These are phyloP conservation scores for Aspergillus quadrilineatus DNA, from an alignment of 2,329 filamentous ascomycete species.

Conservation along the genomic window DNA sequence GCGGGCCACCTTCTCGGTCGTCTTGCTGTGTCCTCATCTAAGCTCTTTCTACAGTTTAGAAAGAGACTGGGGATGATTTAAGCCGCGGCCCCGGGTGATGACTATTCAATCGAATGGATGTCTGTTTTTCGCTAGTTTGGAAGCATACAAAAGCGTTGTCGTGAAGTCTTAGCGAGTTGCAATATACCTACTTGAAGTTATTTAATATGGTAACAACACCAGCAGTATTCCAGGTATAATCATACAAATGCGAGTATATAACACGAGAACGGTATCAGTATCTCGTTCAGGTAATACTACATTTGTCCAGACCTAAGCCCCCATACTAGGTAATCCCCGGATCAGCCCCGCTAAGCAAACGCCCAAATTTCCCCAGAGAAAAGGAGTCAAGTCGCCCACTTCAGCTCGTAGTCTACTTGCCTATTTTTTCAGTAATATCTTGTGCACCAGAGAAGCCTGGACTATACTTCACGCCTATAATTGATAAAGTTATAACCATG, in stretches of 20 bases:
- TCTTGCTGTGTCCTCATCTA: constrained; percentile 19
- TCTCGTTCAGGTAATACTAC: neutral
- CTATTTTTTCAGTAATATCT: too few relatives aligned
- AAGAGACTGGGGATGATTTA: constrained; percentile 21
- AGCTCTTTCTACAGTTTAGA: constrained; percentile 15
- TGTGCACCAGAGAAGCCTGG: too few relatives aligned
- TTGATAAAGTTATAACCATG: too few relatives aligned
- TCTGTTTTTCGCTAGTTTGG: constrained; percentile 3
- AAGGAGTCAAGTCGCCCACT: neutral
- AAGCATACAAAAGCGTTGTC: neutral
- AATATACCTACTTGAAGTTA: neutral
- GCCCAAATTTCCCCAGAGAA: neutral
- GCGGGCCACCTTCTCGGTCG: constrained; percentile 15
- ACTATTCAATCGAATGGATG: neutral
- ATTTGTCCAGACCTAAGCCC: neutral
- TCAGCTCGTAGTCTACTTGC: neutral
- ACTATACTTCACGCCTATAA: too few relatives aligned
- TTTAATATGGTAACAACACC: neutral
- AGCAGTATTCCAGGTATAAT: neutral
- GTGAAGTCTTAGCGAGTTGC: constrained; percentile 3
- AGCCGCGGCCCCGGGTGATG: constrained; percentile 3
- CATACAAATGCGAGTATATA: too few relatives aligned
- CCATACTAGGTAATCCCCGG: neutral
- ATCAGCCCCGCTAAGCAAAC: neutral
- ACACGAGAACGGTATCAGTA: too few relatives aligned